Base-by-base conservation (phyloP, 495 filamentous ascomycete genomes). In the Penicillium goetzii region DNA sequence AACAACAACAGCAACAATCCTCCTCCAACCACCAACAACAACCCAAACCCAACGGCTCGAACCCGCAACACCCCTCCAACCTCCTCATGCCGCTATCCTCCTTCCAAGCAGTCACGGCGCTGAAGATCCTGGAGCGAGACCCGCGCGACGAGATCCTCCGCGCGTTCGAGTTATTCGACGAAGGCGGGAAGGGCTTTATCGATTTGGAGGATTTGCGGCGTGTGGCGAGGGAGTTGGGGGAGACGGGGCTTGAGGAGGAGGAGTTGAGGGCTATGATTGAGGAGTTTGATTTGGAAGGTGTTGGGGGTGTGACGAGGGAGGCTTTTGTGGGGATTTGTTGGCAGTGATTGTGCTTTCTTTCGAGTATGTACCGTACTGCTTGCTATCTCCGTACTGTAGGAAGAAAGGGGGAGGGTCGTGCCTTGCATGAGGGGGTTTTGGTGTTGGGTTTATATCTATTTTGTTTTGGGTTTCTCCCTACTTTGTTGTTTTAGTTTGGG, bases 191-290 rank as follows among this genome's bases (percentile, higher is more conserved):
- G 81, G 93, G 93, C 3, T 86, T 88, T 65, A 97, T 99, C 62
- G 89, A 87, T 52, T 79, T 97, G 23, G 87, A 92, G 58, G 95
- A 99, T 81, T 72, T 99, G 69, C 78, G 91, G 60, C 79, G 91
- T 34, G 94, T 99, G 53, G 92, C 95, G 64, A 84, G 92, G 67
- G 95, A 97, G 77, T 76, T 99, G 25, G 93, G 93, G 1, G 94
- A 99, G 76, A 89, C 87, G 47, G 87, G 86, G 5, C 79, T 99
- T 41, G 92, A 96, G 70, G 93, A 99, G 70, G 91, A 96, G 66
- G 94, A 99, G 77, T 77, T 99, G 47, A 81, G 83, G 62, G 92
- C 94, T 71, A 99, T 99, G 95, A 92, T 99, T 79, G 93, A 97
- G 77, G 95, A 99, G 80, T 99, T 99, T 84, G 95, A 99, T 81